Conservation (phyloP, 106 monocot genomes). For the Dendrobium catenatum region DNA sequence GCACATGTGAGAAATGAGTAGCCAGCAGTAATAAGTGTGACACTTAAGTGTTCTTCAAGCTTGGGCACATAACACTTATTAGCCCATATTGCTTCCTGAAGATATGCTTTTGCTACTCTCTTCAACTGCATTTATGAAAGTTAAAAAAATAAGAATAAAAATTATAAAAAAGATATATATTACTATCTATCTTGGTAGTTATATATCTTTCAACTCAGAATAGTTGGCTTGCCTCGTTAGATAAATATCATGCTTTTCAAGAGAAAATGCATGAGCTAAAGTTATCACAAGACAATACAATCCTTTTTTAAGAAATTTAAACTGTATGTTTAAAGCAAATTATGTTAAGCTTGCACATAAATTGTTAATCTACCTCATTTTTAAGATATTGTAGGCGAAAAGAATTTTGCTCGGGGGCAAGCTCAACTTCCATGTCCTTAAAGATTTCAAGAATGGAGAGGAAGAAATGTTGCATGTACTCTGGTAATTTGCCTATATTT, state of each 20-base stretch:
- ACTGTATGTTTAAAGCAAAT: too few relatives aligned
- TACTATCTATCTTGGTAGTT: neutral
- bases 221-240: too few relatives aligned
- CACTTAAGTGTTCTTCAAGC: neutral
- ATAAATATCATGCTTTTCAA: too few relatives aligned
- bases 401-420: neutral
- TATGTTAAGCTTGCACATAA: neutral
- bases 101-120: neutral
- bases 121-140: neutral
- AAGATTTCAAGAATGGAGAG: neutral
- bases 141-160: neutral
- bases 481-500: neutral
- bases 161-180: neutral
- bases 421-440: neutral
- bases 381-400: neutral
- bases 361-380: neutral
- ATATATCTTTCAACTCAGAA: too few relatives aligned
- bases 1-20: conserved; percentile 6
- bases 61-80: neutral
- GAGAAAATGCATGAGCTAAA: neutral
- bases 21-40: neutral
- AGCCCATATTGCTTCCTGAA: neutral
- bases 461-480: neutral
- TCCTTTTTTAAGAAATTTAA: too few relatives aligned
- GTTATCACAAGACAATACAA: neutral